Conservation (phyloP, 305 asterid genomes). For the Salvia sclarea region DNA sequence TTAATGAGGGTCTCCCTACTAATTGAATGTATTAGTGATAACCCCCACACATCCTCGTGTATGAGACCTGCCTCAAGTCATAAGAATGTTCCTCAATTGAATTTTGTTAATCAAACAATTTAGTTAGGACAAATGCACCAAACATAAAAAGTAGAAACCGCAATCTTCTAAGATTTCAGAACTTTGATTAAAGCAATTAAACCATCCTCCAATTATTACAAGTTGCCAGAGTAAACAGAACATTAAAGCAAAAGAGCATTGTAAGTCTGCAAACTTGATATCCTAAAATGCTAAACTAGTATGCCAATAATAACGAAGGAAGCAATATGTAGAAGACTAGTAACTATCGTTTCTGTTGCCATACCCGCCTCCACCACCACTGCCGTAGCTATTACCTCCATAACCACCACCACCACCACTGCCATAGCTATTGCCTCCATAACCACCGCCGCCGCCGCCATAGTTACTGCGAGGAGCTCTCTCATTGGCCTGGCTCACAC, state of each 20-base stretch:
- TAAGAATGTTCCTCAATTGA: too few species aligned
- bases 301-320: conserved; percentile 27
- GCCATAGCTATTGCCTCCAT: conserved; percentile 1
- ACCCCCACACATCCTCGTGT: too few species aligned
- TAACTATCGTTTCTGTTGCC: conserved; percentile 38
- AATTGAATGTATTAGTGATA: too few species aligned
- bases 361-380: conserved; percentile 26
- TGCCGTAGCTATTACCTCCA: conserved; percentile 12
- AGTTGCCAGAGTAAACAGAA: neutral
- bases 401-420: conserved; percentile 27
- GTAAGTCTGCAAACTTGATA: conserved; percentile 3
- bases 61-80: too few species aligned
- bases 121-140: too few species aligned
- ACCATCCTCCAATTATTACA: neutral
- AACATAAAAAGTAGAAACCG: neutral
- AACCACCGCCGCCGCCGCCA: conserved; percentile 35
- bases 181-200: neutral
- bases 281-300: neutral
- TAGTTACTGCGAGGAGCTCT: conserved; percentile 53
- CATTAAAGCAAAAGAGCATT: neutral
- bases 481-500: conserved; percentile 64
- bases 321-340: conserved; percentile 18
- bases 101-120: too few species aligned
- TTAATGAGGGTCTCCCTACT: too few species aligned
- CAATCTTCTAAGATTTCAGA: neutral